Percentiles rank a stretch among this genome's conserved stretches.
Conservation (phyloP, 768 basidiomycete species). For the Calocybe indica region DNA sequence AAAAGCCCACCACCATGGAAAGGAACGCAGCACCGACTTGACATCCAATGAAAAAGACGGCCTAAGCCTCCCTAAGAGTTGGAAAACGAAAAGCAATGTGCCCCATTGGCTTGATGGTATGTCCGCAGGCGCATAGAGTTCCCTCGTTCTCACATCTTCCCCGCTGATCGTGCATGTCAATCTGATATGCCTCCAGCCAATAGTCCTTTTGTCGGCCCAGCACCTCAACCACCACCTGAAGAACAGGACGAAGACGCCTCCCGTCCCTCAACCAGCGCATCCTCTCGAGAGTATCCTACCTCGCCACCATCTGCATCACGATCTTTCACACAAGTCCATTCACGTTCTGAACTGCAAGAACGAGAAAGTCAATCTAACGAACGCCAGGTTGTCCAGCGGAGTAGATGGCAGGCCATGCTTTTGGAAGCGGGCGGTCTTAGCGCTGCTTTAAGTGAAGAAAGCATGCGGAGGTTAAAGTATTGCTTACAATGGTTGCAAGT, state of each 20-base stretch:
- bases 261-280: no score
- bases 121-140: background rate
- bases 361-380: slow-evolving; percentile 16
- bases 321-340: slow-evolving; percentile 19
- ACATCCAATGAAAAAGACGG: no score
- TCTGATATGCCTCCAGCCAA: slow-evolving; percentile 17
- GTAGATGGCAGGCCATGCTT: slow-evolving; percentile 80
- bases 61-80: no score
- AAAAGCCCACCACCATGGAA: no score
- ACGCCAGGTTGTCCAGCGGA: slow-evolving; percentile 62
- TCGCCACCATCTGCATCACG: slow-evolving; percentile 10
- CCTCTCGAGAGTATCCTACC: no score
- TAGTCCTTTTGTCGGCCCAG: slow-evolving; percentile 27
- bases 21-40: no score
- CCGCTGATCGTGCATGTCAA: background rate
- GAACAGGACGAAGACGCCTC: no score
- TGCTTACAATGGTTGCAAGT: slow-evolving; percentile 88
- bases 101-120: no score
- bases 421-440: slow-evolving; percentile 85
- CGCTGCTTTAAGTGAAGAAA: slow-evolving; percentile 87
- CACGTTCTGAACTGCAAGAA: background rate
- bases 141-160: background rate
- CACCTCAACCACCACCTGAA: slow-evolving; percentile 18
- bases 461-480: slow-evolving; percentile 79
- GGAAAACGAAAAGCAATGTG: no score